Evolutionary conservation across 2,329 filamentous ascomycete genomes (phyloP).

Genomic region (Blumeria graminis): DNA sequence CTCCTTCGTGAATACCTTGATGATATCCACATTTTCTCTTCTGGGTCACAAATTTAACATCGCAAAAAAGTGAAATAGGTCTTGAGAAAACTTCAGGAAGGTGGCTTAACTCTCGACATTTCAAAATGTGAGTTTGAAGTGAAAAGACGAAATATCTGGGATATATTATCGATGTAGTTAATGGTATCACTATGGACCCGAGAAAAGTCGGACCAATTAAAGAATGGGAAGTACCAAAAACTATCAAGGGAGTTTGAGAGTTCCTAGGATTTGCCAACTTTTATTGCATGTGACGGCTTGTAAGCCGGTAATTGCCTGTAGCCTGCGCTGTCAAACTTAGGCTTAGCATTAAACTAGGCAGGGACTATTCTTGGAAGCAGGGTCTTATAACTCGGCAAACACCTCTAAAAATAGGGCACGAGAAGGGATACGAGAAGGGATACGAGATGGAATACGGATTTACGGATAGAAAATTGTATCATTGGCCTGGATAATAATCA

Average conservation of each 20-base stretch:
- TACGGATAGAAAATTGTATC: too few species aligned
- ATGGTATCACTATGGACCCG: neutral
- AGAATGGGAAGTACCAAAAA: neutral
- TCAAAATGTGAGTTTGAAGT: constrained; percentile 2
- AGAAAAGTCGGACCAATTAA: neutral
- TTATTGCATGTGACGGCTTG: too few species aligned
- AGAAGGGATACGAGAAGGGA: too few species aligned
- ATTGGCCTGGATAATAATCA: too few species aligned
- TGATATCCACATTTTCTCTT: constrained; percentile 2
- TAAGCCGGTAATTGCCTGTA: too few species aligned
- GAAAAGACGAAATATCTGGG: constrained; percentile 3
- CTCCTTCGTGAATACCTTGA: neutral
- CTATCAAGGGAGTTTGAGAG: neutral
- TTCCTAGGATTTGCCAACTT: neutral
- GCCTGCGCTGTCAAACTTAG: too few species aligned
- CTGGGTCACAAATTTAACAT: neutral
- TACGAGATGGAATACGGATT: too few species aligned
- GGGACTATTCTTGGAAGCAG: too few species aligned
- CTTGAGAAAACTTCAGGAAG: constrained; percentile 1
- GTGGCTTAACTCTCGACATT: neutral
- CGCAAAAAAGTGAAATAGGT: constrained; percentile 2
- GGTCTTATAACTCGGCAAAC: too few species aligned
- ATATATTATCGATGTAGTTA: constrained; percentile 1
- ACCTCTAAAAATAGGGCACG: too few species aligned
- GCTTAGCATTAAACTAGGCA: too few species aligned